These are phyloP conservation scores for Malassezia caprae DNA, from an alignment of 1,284 basidiomycete species.

Conservation along the genomic window DNA sequence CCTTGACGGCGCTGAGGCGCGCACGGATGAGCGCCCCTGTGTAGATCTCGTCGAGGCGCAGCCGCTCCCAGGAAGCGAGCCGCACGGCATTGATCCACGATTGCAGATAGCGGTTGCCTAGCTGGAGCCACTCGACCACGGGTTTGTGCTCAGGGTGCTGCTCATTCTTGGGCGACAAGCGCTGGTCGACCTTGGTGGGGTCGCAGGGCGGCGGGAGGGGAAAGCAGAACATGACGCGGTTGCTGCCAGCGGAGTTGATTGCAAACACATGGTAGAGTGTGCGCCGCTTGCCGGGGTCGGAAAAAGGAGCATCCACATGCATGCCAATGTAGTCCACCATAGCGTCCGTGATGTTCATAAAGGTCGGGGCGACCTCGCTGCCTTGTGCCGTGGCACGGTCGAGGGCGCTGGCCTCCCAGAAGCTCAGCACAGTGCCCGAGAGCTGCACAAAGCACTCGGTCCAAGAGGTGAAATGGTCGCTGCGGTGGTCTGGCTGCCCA, in stretches of 20 bases:
- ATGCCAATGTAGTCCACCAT: slow-evolving; percentile 54
- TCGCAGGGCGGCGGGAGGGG: slow-evolving; percentile 31
- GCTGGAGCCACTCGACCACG: slow-evolving; percentile 41
- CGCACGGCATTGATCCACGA: slow-evolving; percentile 80
- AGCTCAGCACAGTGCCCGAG: slow-evolving; percentile 78
- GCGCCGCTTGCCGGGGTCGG: slow-evolving; percentile 51
- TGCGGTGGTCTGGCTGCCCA: slow-evolving; percentile 35
- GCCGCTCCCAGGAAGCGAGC: slow-evolving; percentile 86
- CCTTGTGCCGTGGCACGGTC: slow-evolving; percentile 69
- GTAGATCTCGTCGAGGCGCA: slow-evolving; percentile 90
- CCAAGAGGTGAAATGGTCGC: slow-evolving; percentile 35
- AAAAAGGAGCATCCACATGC: slow-evolving; percentile 52
- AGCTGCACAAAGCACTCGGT: slow-evolving; percentile 62
- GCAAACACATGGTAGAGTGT: slow-evolving; percentile 65
- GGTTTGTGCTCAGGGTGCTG: slow-evolving; percentile 32
- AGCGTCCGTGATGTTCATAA: slow-evolving; percentile 78
- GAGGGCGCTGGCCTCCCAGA: slow-evolving; percentile 78
- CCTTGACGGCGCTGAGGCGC: slow-evolving; percentile 49
- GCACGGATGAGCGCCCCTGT: slow-evolving; percentile 71
- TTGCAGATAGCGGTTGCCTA: slow-evolving; percentile 39
- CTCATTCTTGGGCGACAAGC: slow-evolving; percentile 27
- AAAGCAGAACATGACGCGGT: slow-evolving; percentile 68
- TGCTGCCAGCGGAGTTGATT: slow-evolving; percentile 86
- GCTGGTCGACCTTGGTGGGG: slow-evolving; percentile 29
- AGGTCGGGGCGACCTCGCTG: slow-evolving; percentile 70